Conservation (phyloP, 2,329 filamentous ascomycete species). For the Cladosporium sp. region DNA sequence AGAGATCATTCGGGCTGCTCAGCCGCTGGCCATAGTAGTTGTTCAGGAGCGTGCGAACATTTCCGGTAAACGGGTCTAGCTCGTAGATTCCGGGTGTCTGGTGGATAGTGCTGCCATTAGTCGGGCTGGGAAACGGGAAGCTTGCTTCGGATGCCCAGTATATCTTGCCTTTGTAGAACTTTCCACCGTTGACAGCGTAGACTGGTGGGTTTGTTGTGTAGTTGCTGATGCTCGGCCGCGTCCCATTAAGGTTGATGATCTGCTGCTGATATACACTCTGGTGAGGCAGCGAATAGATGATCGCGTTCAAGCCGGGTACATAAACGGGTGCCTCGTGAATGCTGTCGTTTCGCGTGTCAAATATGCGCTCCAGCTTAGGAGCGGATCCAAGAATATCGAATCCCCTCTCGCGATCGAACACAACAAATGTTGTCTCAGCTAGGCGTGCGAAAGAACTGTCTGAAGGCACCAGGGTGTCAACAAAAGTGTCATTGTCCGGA, state of each 20-base stretch:
- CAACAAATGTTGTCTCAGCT: conserved; percentile 28
- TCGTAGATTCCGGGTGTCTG: conserved; percentile 40
- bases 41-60: conserved; percentile 40
- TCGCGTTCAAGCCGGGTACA: conserved; percentile 36
- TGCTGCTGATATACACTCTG: conserved; percentile 34
- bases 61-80: conserved; percentile 41
- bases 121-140: conserved; percentile 25
- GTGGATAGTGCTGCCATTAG: conserved; percentile 9
- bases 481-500: conserved; percentile 19
- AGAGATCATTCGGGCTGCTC: conserved; percentile 40
- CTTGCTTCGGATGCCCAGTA: conserved; percentile 30
- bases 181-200: conserved; percentile 41
- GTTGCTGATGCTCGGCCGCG: conserved; percentile 36
- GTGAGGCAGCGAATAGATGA: conserved; percentile 37
- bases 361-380: conserved; percentile 31
- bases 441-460: conserved; percentile 31
- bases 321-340: conserved; percentile 44
- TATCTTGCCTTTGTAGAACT: conserved; percentile 35
- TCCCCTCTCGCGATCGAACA: conserved; percentile 33
- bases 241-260: conserved; percentile 40
- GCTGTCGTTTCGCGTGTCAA: conserved; percentile 19
- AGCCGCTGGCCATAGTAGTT: conserved; percentile 46
- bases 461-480: conserved; percentile 20
- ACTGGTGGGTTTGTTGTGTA: conserved; percentile 40
- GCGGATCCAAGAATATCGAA: conserved; percentile 30